These are phyloP conservation scores for Alnus rubra DNA, from an alignment of 306 rosid genomes.

Conservation along the genomic window DNA sequence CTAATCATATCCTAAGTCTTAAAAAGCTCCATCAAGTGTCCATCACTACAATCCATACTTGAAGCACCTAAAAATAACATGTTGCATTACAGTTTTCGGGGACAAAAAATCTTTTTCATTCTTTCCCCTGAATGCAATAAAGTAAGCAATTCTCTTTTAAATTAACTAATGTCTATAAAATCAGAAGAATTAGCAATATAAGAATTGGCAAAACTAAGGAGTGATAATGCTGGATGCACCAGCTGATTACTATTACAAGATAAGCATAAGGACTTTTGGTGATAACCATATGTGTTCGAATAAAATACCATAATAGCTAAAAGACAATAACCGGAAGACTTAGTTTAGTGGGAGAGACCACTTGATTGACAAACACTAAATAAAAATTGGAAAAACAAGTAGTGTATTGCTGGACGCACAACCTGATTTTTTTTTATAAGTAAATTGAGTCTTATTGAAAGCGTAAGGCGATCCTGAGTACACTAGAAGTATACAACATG, in stretches of 20 bases:
- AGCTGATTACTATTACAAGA: not conserved
- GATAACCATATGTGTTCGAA: not conserved
- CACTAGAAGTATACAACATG: too few species aligned
- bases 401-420: not conserved
- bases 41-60: not conserved
- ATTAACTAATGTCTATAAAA: not conserved
- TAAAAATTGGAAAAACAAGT: not conserved
- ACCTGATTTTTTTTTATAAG: not conserved
- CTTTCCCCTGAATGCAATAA: not conserved
- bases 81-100: too few species aligned
- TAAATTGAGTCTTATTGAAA: too few species aligned
- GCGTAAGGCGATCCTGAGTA: too few species aligned
- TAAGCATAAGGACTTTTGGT: not conserved
- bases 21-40: not conserved
- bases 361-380: not conserved
- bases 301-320: not conserved
- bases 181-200: not conserved
- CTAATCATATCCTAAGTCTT: not conserved
- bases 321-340: not conserved
- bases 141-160: not conserved
- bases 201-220: not conserved
- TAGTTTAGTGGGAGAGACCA: not conserved
- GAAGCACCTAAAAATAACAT: too few species aligned
- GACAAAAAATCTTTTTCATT: not conserved
- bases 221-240: not conserved